Evolutionary conservation across 2,329 filamentous ascomycete genomes (phyloP).

Genomic region (Cladophialophora chaetospira): DNA sequence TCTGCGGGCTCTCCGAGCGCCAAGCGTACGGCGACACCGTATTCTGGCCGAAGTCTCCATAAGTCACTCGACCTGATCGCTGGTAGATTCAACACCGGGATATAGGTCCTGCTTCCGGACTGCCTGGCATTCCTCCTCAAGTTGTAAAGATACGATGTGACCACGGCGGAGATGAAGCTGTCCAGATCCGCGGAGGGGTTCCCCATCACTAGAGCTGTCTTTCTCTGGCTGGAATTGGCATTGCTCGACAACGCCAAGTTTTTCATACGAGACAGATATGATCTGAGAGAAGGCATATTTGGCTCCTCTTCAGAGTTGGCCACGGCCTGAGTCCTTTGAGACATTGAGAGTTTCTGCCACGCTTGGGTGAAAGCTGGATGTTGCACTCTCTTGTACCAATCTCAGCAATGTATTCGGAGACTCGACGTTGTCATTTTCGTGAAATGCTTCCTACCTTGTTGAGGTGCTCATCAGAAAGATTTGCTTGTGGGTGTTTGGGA

Average conservation of each 20-base stretch:
- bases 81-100: slow-evolving; percentile 62
- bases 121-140: slow-evolving; percentile 34
- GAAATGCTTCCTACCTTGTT: background rate
- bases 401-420: no score
- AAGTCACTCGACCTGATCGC: slow-evolving; percentile 51
- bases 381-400: no score
- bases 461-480: background rate
- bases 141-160: slow-evolving; percentile 61
- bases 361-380: no score
- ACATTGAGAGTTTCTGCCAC: no score
- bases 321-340: background rate
- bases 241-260: background rate
- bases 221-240: background rate
- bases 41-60: slow-evolving; percentile 58
- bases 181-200: slow-evolving; percentile 60
- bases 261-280: slow-evolving; percentile 4
- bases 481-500: no score
- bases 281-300: slow-evolving; percentile 1
- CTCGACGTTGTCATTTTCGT: no score
- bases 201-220: slow-evolving; percentile 41
- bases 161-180: slow-evolving; percentile 62
- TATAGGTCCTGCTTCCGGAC: slow-evolving; percentile 43
- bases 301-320: background rate
- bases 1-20: slow-evolving; percentile 46
- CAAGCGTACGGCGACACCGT: slow-evolving; percentile 57